These are phyloP conservation scores for Brachypodium distachyon DNA, from an alignment of 202 grass and related monocot genomes.

Conservation along the genomic window DNA sequence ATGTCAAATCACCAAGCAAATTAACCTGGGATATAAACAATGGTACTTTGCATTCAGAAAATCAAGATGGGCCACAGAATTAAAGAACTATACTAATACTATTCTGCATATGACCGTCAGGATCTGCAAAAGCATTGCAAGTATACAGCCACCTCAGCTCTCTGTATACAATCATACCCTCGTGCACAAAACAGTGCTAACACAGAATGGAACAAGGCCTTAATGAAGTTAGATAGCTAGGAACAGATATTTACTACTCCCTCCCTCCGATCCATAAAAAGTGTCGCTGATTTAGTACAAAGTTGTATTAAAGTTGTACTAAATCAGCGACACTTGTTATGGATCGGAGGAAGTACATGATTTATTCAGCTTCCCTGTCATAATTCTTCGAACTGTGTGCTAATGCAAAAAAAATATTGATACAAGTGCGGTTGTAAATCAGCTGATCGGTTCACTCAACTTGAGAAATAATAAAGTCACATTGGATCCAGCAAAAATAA, in stretches of 20 bases:
- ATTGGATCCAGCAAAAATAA: background rate
- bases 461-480: background rate
- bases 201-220: background rate
- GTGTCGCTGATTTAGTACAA: no score
- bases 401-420: background rate
- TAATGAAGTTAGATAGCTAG: background rate
- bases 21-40: background rate
- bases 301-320: no score
- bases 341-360: no score
- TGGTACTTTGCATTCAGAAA: background rate
- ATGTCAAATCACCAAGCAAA: background rate
- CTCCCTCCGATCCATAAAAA: no score
- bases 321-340: no score
- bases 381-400: background rate
- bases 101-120: background rate
- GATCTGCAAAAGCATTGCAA: background rate
- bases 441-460: background rate
- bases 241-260: background rate
- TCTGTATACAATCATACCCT: background rate
- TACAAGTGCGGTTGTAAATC: background rate
- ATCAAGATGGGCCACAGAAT: background rate
- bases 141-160: background rate
- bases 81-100: background rate
- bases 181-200: no score
- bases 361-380: background rate